phyloP scores from a whole-genome alignment of 257 asterid genomes.

The Solanum chiquidenum region DNA sequence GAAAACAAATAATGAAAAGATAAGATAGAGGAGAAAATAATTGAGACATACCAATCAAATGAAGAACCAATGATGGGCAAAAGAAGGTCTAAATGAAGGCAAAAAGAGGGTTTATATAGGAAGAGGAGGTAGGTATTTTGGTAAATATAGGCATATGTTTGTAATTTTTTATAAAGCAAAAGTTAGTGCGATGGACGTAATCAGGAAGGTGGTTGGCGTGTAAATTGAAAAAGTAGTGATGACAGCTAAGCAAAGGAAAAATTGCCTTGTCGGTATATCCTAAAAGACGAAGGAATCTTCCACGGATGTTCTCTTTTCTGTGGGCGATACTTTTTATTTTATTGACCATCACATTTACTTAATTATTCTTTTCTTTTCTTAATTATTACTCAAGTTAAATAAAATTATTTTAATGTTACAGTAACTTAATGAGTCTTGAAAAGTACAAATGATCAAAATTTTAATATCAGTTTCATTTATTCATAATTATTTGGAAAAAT shows the following conservation, averaged over 20 bases:
- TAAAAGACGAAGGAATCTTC: background rate
- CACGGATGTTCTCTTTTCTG: background rate
- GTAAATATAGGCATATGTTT: background rate
- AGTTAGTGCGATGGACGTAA: background rate
- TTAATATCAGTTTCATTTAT: background rate
- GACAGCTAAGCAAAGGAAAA: background rate
- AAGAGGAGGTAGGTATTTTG: background rate
- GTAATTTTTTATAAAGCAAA: background rate
- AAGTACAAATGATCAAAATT: no score
- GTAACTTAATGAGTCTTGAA: background rate
- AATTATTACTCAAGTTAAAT: background rate
- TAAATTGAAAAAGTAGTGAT: background rate
- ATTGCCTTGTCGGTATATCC: background rate
- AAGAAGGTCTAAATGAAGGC: background rate
- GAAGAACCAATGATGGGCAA: constrained; percentile 6
- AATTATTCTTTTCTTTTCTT: background rate
- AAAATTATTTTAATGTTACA: background rate
- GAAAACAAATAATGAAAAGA: background rate
- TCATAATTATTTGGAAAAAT: background rate
- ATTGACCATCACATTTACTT: background rate
- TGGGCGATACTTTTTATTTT: background rate
- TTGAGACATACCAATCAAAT: constrained; percentile 15
- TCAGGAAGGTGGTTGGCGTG: background rate
- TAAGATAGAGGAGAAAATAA: background rate
- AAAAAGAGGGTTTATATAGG: constrained; percentile 39